Evolutionary conservation across 441 rosid genomes (phyloP).

Genomic region (Pelargonium fulgidum): DNA sequence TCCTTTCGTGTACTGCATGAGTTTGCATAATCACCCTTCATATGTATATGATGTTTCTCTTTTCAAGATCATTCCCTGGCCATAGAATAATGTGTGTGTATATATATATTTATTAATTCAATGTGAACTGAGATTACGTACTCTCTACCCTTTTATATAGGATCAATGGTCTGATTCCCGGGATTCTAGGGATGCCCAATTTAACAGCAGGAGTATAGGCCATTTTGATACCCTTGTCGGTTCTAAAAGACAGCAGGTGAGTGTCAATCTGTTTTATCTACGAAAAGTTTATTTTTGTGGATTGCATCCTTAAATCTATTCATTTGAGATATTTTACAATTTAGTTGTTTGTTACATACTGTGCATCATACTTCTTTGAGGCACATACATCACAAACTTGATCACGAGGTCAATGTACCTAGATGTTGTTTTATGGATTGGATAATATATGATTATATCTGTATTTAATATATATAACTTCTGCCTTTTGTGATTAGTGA

Average conservation of each 20-base stretch:
- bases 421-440: conserved; percentile 2
- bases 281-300: background rate
- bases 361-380: background rate
- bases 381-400: background rate
- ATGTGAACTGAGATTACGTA: conserved; percentile 15
- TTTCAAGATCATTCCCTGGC: background rate
- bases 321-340: background rate
- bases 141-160: conserved; percentile 34
- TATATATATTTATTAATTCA: background rate
- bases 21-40: background rate
- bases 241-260: conserved; percentile 50
- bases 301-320: background rate
- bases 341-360: background rate
- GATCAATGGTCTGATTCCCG: conserved; percentile 48
- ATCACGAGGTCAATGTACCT: background rate
- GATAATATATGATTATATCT: conserved; percentile 6
- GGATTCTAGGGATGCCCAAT: conserved; percentile 45
- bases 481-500: background rate
- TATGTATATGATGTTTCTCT: background rate
- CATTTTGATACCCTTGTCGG: conserved; percentile 33
- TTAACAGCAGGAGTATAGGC: conserved; percentile 31
- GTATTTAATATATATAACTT: background rate
- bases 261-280: conserved; percentile 18
- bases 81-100: background rate
- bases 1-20: background rate